Conservation (phyloP, 1,284 basidiomycete genomes). For the Microbotryum saponariae region DNA sequence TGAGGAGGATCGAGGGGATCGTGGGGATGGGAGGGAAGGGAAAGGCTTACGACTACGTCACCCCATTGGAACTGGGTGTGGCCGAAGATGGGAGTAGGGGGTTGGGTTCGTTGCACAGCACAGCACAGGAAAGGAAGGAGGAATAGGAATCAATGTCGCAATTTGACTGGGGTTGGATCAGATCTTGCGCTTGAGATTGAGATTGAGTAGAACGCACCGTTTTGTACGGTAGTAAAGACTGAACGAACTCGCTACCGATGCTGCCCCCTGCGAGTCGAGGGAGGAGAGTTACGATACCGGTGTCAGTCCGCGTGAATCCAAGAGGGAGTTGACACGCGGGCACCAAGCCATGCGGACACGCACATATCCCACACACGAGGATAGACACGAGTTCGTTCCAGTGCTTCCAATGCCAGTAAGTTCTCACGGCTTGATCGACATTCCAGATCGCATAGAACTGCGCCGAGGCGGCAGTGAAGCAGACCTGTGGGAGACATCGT, state of each 20-base stretch:
- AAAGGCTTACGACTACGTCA: no score
- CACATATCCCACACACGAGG: constrained; percentile 61
- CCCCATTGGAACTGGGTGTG: no score
- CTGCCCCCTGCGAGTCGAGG: constrained; percentile 50
- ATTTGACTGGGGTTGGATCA: no score
- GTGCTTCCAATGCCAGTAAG: constrained; percentile 78
- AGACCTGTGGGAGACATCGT: constrained; percentile 41
- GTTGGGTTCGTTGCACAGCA: no score
- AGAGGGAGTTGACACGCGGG: not conserved
- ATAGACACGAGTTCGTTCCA: constrained; percentile 59
- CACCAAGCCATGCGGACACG: not conserved
- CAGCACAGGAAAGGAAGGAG: no score
- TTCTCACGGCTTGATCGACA: constrained; percentile 63
- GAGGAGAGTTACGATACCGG: not conserved
- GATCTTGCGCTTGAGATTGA: no score
- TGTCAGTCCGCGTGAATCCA: not conserved
- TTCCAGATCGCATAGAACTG: constrained; percentile 82
- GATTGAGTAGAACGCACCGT: constrained; percentile 46
- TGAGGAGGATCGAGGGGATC: no score
- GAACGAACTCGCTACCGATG: constrained; percentile 75
- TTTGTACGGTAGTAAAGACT: constrained; percentile 73
- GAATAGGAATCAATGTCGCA: no score
- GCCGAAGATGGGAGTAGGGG: no score
- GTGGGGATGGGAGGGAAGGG: no score
- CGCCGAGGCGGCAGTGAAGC: constrained; percentile 65